Percentiles rank a stretch among this genome's conserved stretches.
Evolutionary conservation across 2,329 filamentous ascomycete species (phyloP).

Genomic region (Apiospora hydei): DNA sequence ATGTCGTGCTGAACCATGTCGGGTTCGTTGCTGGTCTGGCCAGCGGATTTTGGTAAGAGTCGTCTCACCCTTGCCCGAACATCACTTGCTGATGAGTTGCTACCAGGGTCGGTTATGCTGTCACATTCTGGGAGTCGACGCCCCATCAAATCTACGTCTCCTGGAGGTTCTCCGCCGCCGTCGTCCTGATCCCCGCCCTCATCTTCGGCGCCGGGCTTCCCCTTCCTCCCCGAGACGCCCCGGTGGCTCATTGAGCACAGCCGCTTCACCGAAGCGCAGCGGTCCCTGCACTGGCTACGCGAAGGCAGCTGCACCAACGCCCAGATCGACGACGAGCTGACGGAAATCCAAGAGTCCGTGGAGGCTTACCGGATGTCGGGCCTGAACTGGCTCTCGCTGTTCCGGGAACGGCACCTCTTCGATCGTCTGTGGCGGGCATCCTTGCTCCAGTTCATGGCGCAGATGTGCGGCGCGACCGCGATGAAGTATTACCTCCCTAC

Average conservation of each 20-base stretch:
- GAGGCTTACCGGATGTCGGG: slow-evolving; percentile 34
- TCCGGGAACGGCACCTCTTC: slow-evolving; percentile 50
- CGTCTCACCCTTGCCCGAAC: no score
- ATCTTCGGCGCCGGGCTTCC: slow-evolving; percentile 54
- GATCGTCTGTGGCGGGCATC: slow-evolving; percentile 64
- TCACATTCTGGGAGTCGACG: slow-evolving; percentile 59
- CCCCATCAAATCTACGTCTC: slow-evolving; percentile 55
- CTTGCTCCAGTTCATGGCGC: slow-evolving; percentile 59
- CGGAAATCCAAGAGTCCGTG: slow-evolving; percentile 50
- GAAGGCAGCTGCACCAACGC: slow-evolving; percentile 45
- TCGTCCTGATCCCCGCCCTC: slow-evolving; percentile 59
- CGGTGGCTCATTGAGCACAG: slow-evolving; percentile 45
- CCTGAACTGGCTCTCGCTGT: slow-evolving; percentile 58
- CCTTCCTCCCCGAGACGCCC: slow-evolving; percentile 42
- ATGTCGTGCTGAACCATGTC: slow-evolving; percentile 66
- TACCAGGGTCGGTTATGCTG: slow-evolving; percentile 65
- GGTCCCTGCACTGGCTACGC: slow-evolving; percentile 42
- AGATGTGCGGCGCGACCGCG: slow-evolving; percentile 48
- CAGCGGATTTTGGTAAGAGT: slow-evolving; percentile 65
- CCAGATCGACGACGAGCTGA: slow-evolving; percentile 51
- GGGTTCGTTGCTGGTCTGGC: slow-evolving; percentile 64
- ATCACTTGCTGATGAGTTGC: no score
- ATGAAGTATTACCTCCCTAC: slow-evolving; percentile 28
- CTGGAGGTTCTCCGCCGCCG: slow-evolving; percentile 58
- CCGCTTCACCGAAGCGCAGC: slow-evolving; percentile 39